A percentile compares a stretch with the other conserved stretches of the same genome.
Conservation (phyloP, 345 rosid species). For the Hevea brasiliensis region DNA sequence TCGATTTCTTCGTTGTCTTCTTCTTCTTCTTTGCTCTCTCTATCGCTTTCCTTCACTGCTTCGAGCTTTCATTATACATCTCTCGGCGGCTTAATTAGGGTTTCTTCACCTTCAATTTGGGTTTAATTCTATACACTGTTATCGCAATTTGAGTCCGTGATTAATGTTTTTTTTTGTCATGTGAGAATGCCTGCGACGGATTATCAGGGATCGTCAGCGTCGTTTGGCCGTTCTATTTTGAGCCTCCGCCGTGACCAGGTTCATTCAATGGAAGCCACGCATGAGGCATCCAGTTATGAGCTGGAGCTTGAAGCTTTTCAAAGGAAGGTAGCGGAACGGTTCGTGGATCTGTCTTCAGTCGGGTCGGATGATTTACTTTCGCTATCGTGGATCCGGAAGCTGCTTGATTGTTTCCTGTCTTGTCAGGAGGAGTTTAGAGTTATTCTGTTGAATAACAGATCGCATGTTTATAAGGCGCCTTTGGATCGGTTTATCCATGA, state of each 20-base stretch:
- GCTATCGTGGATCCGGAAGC: constrained; percentile 55
- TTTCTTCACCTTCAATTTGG: background rate
- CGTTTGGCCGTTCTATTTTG: constrained; percentile 37
- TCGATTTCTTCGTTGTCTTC: too few species aligned
- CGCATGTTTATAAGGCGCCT: constrained; percentile 38
- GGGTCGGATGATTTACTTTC: constrained; percentile 52
- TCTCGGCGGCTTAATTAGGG: too few species aligned
- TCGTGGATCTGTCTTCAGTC: constrained; percentile 44
- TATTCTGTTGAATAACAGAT: constrained; percentile 42
- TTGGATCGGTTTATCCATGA: constrained; percentile 40
- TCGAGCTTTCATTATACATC: background rate
- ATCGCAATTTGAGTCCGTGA: background rate
- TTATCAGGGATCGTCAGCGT: constrained; percentile 32
- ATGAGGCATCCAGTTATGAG: constrained; percentile 33
- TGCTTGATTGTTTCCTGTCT: constrained; percentile 54
- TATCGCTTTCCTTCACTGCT: background rate
- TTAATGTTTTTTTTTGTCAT: background rate
- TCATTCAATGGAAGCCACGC: constrained; percentile 40
- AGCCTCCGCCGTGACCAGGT: constrained; percentile 45
- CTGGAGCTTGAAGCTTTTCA: constrained; percentile 52
- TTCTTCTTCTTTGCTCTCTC: too few species aligned
- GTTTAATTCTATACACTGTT: background rate
- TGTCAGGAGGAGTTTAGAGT: constrained; percentile 67
- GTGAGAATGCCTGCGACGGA: constrained; percentile 31
- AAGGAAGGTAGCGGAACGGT: constrained; percentile 52